These are phyloP conservation scores for Suaeda aralocaspica DNA, from an alignment of 148 eudicot genomes.

Conservation along the genomic window DNA sequence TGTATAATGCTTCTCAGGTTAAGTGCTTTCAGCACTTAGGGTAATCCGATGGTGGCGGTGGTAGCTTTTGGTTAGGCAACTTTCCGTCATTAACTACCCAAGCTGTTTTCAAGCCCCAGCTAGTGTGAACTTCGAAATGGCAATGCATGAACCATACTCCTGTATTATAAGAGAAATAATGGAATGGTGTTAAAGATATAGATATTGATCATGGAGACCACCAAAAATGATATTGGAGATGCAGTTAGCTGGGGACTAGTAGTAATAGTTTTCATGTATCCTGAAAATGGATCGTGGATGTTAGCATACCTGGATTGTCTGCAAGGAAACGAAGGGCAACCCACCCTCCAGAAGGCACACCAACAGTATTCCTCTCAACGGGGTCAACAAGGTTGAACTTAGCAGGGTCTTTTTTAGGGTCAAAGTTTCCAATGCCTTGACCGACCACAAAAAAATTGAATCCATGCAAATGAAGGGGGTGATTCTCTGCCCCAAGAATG, in stretches of 20 bases:
- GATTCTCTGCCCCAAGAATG: conserved; percentile 41
- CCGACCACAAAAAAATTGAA: conserved; percentile 60
- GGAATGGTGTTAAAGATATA: too few species aligned
- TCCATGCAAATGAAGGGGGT: conserved; percentile 56
- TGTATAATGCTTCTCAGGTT: background rate
- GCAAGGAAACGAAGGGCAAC: conserved; percentile 53
- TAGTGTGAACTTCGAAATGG: conserved; percentile 53
- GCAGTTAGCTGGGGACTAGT: too few species aligned
- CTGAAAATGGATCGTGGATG: too few species aligned
- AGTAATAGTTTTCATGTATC: too few species aligned
- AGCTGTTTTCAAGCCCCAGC: conserved; percentile 56
- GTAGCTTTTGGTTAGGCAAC: background rate
- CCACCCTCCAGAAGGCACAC: conserved; percentile 65
- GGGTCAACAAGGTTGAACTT: conserved; percentile 56
- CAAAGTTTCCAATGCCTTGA: conserved; percentile 46
- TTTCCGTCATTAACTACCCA: conserved; percentile 46
- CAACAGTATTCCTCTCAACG: conserved; percentile 49
- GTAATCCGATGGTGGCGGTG: background rate
- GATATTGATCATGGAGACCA: too few species aligned
- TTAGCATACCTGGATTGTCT: conserved; percentile 46
- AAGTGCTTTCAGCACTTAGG: background rate
- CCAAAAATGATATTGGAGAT: too few species aligned
- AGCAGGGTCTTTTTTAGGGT: conserved; percentile 40
- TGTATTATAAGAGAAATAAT: conserved; percentile 1
- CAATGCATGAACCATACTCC: conserved; percentile 63